Evolutionary conservation across 345 rosid species (phyloP).

Genomic region (Mallotus nudiflorus): DNA sequence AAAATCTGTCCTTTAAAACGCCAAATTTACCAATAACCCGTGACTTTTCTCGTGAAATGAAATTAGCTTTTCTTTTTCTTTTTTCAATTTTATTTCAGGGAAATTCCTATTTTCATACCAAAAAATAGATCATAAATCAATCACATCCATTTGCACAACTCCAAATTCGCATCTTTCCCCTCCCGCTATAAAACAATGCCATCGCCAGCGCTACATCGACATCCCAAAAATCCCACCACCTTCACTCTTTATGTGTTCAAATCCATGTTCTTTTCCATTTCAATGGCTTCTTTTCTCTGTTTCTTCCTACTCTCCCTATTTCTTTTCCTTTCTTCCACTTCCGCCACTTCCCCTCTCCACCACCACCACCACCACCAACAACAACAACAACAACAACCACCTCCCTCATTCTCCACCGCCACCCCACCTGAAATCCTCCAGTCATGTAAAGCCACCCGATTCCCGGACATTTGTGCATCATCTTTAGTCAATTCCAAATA

Average conservation of each 20-base stretch:
- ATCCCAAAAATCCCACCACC: background rate
- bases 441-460: constrained; percentile 70
- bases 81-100: no score
- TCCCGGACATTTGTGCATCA: constrained; percentile 46
- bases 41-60: no score
- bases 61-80: no score
- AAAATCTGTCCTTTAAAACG: no score
- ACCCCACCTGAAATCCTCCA: constrained; percentile 26
- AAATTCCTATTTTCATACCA: no score
- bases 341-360: constrained; percentile 7
- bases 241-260: background rate
- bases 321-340: constrained; percentile 12
- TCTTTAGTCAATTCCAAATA: constrained; percentile 38
- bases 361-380: constrained; percentile 4
- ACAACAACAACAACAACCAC: background rate
- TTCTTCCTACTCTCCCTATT: constrained; percentile 22
- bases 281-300: constrained; percentile 34
- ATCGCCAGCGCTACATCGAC: background rate
- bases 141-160: background rate
- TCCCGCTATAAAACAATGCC: background rate
- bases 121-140: no score
- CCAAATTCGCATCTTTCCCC: background rate
- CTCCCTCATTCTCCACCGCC: background rate
- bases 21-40: no score
- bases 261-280: constrained; percentile 10